These are phyloP conservation scores for Boletus subcaerulescens DNA, from an alignment of 768 basidiomycete genomes.

Conservation along the genomic window DNA sequence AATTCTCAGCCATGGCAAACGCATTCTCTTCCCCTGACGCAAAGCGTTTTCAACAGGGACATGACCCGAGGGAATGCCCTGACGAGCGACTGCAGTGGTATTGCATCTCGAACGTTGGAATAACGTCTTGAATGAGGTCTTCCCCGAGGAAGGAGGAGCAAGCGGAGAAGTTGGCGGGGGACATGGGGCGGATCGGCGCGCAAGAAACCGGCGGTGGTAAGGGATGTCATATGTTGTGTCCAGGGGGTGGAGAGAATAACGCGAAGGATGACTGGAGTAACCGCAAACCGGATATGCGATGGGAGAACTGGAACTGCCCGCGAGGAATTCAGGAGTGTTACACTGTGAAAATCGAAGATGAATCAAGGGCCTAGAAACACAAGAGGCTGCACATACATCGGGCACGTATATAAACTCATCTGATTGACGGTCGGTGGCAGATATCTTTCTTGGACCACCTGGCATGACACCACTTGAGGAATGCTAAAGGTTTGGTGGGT, in stretches of 20 bases:
- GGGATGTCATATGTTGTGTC: conserved; percentile 7
- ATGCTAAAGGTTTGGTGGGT: conserved; percentile 11
- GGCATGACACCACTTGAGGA: not conserved
- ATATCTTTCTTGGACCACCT: not conserved
- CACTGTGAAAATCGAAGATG: conserved; percentile 5
- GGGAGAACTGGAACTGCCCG: conserved; percentile 30
- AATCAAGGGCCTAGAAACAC: not conserved
- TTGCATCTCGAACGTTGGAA: conserved; percentile 30
- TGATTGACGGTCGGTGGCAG: not conserved
- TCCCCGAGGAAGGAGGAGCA: conserved; percentile 14
- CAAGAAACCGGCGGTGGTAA: conserved; percentile 6
- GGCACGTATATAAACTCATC: conserved; percentile 30
- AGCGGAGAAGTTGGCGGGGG: conserved; percentile 9
- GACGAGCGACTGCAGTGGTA: conserved; percentile 12
- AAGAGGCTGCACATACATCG: conserved; percentile 14
- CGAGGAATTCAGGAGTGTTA: conserved; percentile 31
- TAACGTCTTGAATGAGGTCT: conserved; percentile 22
- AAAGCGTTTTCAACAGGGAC: conserved; percentile 19
- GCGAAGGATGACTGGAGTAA: conserved; percentile 27
- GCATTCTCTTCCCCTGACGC: conserved; percentile 29
- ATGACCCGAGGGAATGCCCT: conserved; percentile 16
- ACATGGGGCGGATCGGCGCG: conserved; percentile 20
- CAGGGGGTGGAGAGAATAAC: not conserved
- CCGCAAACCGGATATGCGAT: conserved; percentile 30
- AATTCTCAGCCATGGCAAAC: conserved; percentile 31